Evolutionary conservation across 768 basidiomycete genomes (phyloP).

Genomic region (Pleurotus djamor): DNA sequence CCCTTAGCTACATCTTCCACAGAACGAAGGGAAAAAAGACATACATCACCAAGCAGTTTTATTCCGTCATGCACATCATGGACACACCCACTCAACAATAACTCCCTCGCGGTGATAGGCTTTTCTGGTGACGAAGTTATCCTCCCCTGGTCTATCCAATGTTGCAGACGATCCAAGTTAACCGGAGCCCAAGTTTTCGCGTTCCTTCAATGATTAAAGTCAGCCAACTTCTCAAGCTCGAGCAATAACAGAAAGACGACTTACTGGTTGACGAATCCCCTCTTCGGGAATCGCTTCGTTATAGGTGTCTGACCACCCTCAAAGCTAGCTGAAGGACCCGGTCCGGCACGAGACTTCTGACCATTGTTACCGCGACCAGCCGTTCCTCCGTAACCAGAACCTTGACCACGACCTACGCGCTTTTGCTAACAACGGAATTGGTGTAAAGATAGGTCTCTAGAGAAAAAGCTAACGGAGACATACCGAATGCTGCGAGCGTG

Average conservation of each 20-base stretch:
- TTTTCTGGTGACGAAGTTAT: constrained; percentile 73
- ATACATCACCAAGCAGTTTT: constrained; percentile 84
- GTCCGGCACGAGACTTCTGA: constrained; percentile 89
- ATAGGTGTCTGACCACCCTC: constrained; percentile 98
- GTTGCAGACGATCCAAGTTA: constrained; percentile 84
- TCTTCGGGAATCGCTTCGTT: constrained; percentile 87
- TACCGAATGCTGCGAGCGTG: constrained; percentile 68
- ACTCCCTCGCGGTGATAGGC: constrained; percentile 85
- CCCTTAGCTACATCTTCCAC: too few relatives aligned
- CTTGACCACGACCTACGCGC: constrained; percentile 93
- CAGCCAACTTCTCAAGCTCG: neutral
- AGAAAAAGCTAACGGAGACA: neutral
- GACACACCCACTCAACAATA: constrained; percentile 84
- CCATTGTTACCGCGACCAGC: constrained; percentile 95
- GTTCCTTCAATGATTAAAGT: constrained; percentile 43
- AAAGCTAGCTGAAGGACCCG: constrained; percentile 81
- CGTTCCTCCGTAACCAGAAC: constrained; percentile 88
- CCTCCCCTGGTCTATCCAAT: constrained; percentile 87
- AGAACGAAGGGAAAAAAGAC: constrained; percentile 16
- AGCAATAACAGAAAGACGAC: constrained; percentile 36
- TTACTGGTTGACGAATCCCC: constrained; percentile 91
- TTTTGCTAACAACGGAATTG: constrained; percentile 60
- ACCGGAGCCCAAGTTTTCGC: constrained; percentile 77
- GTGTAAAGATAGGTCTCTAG: neutral
- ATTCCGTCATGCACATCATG: constrained; percentile 90